phyloP scores from a whole-genome alignment of 768 basidiomycete species.

The Pisolithus marmoratus region DNA sequence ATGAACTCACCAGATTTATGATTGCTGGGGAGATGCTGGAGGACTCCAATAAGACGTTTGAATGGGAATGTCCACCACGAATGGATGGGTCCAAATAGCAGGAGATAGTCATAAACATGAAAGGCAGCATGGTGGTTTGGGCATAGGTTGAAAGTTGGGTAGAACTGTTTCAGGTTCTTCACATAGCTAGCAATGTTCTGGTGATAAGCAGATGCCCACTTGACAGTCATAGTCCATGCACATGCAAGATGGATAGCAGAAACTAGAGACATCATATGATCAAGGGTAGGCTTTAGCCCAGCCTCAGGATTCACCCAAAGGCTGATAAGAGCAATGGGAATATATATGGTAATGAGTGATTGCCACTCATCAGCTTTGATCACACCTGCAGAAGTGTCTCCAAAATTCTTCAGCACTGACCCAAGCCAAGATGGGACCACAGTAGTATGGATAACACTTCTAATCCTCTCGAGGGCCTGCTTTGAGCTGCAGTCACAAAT shows the following conservation, averaged over 20 bases:
- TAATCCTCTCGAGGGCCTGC: no score
- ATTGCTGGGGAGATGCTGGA: conserved; percentile 32
- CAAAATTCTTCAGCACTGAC: conserved; percentile 14
- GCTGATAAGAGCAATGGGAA: conserved; percentile 16
- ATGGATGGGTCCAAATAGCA: conserved; percentile 29
- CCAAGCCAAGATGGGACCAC: conserved; percentile 7
- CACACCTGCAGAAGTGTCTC: conserved; percentile 5
- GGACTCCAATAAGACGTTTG: conserved; percentile 31
- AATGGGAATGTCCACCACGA: conserved; percentile 38
- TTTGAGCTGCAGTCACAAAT: no score
- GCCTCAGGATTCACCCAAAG: conserved; percentile 11
- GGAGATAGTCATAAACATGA: conserved; percentile 28
- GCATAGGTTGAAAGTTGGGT: conserved; percentile 8
- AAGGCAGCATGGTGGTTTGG: conserved; percentile 29
- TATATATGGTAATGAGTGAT: conserved; percentile 4
- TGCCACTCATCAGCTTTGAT: conserved; percentile 22
- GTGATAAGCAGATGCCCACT: conserved; percentile 5
- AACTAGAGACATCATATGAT: conserved; percentile 27
- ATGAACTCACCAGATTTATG: conserved; percentile 18
- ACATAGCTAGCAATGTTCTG: conserved; percentile 13
- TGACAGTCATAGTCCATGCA: conserved; percentile 5
- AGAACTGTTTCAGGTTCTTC: conserved; percentile 11
- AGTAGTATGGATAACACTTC: no score
- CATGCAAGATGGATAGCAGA: conserved; percentile 17
- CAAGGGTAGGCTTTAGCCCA: conserved; percentile 2